Evolutionary conservation across 2,329 filamentous ascomycete species (phyloP).

Genomic region (Colletotrichum filicis): DNA sequence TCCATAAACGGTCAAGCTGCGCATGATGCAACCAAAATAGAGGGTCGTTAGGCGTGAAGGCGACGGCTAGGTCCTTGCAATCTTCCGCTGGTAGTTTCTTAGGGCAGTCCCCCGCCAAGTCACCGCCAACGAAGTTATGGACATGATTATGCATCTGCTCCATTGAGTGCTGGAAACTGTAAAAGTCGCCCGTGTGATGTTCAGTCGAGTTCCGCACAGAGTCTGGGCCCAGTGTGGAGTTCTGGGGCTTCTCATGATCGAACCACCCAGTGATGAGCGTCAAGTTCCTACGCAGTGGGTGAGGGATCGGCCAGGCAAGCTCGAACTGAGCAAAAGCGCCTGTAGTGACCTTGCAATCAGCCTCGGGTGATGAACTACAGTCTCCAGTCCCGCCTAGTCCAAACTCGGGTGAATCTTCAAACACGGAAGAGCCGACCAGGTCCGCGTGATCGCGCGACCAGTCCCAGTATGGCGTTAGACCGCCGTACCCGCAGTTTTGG

Average conservation of each 20-base stretch:
- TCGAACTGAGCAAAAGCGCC: neutral
- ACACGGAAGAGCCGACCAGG: conserved; percentile 1
- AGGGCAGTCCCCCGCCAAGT: neutral
- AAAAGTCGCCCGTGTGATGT: neutral
- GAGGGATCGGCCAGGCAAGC: neutral
- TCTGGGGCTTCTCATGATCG: neutral
- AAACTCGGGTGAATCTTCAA: conserved; percentile 2
- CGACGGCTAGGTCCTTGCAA: neutral
- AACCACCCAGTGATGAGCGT: neutral
- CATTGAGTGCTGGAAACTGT: neutral
- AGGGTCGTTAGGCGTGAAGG: neutral
- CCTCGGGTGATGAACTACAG: neutral
- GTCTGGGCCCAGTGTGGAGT: neutral
- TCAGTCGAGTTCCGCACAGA: neutral
- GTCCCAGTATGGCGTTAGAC: conserved; percentile 20
- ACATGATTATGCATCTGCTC: neutral
- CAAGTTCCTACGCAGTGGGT: neutral
- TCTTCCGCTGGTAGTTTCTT: neutral
- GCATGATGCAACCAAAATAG: neutral
- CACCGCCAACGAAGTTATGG: neutral
- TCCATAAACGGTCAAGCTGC: neutral
- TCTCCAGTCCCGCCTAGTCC: neutral
- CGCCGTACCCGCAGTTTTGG: conserved; percentile 8
- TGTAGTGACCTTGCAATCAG: neutral
- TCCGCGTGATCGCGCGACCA: conserved; percentile 16